Evolutionary conservation across 305 asterid species (phyloP), one percentile per base, ranked within the genome.

Genomic region (Plantago coronopus): DNA sequence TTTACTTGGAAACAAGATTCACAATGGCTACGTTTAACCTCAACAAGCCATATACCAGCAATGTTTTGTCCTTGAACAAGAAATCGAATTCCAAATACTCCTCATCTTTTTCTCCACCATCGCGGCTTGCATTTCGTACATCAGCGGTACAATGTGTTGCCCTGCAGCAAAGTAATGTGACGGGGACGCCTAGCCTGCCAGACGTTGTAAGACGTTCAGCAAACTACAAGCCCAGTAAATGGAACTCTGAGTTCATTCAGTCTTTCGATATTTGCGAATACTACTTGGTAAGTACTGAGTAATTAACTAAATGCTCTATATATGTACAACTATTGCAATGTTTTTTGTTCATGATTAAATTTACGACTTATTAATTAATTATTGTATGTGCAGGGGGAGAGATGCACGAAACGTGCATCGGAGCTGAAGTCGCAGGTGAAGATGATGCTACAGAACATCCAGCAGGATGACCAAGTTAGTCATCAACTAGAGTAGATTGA

Each of bases 401-500:
- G 38, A n/a, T 23, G 54, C 56, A 8, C 21, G 37, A 21, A 1
- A 3, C 64, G 45, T 43, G 70, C 46, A 17, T 44, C 45, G 44
- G 74, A 64, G 61, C 57, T 79, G 38, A 69, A 50, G 64, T 53
- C 23, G 58, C 48, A 62, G 38, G 76, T 79, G 70, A 56, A 50
- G 31, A 43, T 16, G 60, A 23, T 73, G 68, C 34, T 60, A 25
- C 31, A 2, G 13, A 2, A 34, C 61, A 71, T 20, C 66, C 19
- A 34, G 42, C 9, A 44, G 31, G 23, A 22, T 59, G 29, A 37
- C n/a, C 1, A 4, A 27, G 5, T 27, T 5, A 19, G 65, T 25
- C 43, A 42, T 56, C 54, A 23, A 34, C 34, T 79, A 56, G 78
- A 79, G 77, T 23, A 70, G 16, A 54, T 79, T n/a, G 81, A 76